Evolutionary conservation across 73 alveolate genomes (phyloP), one percentile per base, ranked within the genome.

Genomic region (Halteria grandinella): DNA sequence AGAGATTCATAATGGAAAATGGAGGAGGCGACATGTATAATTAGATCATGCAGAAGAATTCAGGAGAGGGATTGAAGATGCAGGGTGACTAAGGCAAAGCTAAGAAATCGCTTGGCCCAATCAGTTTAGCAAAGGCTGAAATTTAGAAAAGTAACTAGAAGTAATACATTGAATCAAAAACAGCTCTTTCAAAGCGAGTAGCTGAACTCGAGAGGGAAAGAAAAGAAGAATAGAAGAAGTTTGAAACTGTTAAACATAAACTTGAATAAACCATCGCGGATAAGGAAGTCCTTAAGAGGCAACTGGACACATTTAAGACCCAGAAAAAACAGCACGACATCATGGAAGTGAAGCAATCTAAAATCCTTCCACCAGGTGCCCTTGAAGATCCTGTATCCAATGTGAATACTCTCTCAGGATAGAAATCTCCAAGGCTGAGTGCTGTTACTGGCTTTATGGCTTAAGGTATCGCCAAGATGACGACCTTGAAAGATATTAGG

Each of bases 201-300:
- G 83, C 87, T 20, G 85, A 87, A 41, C 50, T 79, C 10, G 91
- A 80, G 33, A 57, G 89, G 39, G 53, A 62, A 44, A 43, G 64
- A 0, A 82, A 47, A 32, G 76, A 70, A 25, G 87, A 72, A 32
- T 55, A 87, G 70, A 81, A 72, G 49, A 53, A 71, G 44, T 21
- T 82, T 29, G 81, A 69, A 43, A 45, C 70, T 6, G 27, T 76
- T 33, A 47, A 39, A 24, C 53, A 79, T 33, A 48, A 82, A 55
- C 32, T 69, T 18, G 89, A 72, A 0, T 75, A 81, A 34, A 36
- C 60, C 0, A 17, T 21, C 24, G 43, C 72, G 7, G 95, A 87
- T 44, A 87, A 72, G 33, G 95, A 87, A 23, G 50, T 40, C 14
- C 18, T 81, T 20, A 79, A 80, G 59, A 79, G 54, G 36, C 39